A percentile compares a stretch with the other conserved stretches of the same genome.
These are phyloP conservation scores for Hericium alpestre DNA, from an alignment of 768 basidiomycete species.

Conservation along the genomic window DNA sequence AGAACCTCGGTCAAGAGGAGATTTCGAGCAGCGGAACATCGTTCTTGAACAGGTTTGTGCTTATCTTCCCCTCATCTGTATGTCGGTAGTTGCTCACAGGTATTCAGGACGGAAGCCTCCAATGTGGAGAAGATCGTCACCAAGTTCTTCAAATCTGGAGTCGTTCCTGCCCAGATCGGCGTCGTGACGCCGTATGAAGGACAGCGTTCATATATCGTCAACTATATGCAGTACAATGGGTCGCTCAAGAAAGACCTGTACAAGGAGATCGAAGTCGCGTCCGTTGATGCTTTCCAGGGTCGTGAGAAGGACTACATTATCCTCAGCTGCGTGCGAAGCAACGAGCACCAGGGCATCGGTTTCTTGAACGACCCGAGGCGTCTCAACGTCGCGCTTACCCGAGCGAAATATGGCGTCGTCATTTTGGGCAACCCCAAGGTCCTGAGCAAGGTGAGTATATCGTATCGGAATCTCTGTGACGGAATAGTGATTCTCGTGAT, in stretches of 20 bases:
- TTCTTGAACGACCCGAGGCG: conserved; percentile 97
- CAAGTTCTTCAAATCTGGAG: conserved; percentile 99
- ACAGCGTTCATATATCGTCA: conserved; percentile 95
- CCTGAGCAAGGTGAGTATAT: conserved; percentile 75
- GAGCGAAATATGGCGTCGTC: conserved; percentile 96
- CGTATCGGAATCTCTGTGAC: background rate
- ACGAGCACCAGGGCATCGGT: conserved; percentile 98
- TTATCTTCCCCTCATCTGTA: conserved; percentile 1
- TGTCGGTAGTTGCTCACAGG: conserved; percentile 1
- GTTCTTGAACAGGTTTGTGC: conserved; percentile 77
- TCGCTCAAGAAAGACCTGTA: conserved; percentile 97
- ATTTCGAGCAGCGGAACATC: conserved; percentile 98
- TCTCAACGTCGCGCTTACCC: conserved; percentile 91
- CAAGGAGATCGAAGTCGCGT: conserved; percentile 98
- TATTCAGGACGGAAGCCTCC: conserved; percentile 82
- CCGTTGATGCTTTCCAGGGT: conserved; percentile 98
- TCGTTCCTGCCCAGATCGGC: conserved; percentile 90
- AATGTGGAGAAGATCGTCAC: conserved; percentile 99
- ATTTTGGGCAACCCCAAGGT: conserved; percentile 99
- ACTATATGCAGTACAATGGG: conserved; percentile 99
- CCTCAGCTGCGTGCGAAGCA: conserved; percentile 92
- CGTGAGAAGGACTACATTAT: conserved; percentile 99
- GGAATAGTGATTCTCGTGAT: conserved; percentile 9
- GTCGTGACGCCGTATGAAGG: conserved; percentile 99
- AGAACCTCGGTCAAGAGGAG: conserved; percentile 97